Percentiles rank a stretch among this genome's conserved stretches.
Conservation (phyloP, 2,329 filamentous ascomycete genomes). For the Colletotrichum tropicicola region DNA sequence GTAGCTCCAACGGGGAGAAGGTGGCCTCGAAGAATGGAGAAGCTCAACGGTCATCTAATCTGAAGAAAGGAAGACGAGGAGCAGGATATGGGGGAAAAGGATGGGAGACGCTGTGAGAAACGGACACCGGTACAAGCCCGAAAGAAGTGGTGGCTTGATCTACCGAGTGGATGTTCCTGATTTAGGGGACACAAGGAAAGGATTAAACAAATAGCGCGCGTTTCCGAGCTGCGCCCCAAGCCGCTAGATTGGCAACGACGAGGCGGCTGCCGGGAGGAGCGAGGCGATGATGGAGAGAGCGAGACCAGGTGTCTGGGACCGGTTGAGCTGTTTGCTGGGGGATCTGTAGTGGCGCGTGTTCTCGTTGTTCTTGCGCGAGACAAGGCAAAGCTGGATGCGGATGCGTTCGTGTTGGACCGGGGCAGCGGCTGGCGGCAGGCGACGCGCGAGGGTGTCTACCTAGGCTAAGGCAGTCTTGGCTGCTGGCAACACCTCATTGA, state of each 20-base stretch:
- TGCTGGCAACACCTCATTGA: background rate
- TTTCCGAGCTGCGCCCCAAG: constrained; percentile 21
- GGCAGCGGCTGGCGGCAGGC: constrained; percentile 12
- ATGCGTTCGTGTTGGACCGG: background rate
- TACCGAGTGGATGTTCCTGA: constrained; percentile 10
- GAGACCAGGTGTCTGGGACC: background rate
- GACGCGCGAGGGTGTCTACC: background rate
- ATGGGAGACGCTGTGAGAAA: background rate
- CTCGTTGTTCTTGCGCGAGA: constrained; percentile 7
- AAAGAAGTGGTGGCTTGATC: constrained; percentile 21
- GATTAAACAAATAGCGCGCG: constrained; percentile 14
- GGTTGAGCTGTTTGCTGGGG: background rate
- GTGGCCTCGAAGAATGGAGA: background rate
- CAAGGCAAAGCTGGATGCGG: background rate
- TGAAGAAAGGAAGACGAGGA: background rate
- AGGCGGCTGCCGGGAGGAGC: background rate
- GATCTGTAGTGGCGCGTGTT: constrained; percentile 3
- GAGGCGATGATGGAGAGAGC: background rate
- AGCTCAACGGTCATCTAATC: constrained; percentile 3
- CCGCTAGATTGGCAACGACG: constrained; percentile 8
- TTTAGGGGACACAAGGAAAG: constrained; percentile 8
- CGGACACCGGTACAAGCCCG: constrained; percentile 3
- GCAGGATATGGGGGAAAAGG: background rate
- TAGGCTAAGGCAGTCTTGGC: background rate
- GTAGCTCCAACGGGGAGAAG: background rate